A percentile compares a stretch with the other conserved stretches of the same genome.
These are phyloP conservation scores for Cordyceps cicadae DNA, from an alignment of 2,329 filamentous ascomycete species.

Conservation along the genomic window DNA sequence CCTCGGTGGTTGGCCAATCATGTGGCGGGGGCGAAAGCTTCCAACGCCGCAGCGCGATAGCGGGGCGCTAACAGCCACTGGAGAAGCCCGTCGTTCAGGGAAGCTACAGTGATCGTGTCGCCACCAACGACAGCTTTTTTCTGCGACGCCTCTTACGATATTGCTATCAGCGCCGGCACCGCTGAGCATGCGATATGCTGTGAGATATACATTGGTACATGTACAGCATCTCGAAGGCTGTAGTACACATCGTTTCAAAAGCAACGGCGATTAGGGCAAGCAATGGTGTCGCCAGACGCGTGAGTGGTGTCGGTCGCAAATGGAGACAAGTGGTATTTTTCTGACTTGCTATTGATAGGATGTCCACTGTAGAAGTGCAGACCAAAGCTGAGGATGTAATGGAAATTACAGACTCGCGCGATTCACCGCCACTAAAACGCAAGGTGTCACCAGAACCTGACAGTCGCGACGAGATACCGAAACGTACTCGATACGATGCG, in stretches of 20 bases:
- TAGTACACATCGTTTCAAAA: neutral
- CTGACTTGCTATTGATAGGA: neutral
- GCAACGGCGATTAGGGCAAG: neutral
- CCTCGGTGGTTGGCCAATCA: constrained; percentile 18
- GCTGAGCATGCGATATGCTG: neutral
- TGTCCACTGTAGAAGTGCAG: neutral
- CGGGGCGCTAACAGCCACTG: neutral
- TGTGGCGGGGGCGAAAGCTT: neutral
- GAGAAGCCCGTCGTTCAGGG: neutral
- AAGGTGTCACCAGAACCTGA: constrained; percentile 20
- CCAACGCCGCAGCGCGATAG: neutral
- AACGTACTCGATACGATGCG: constrained; percentile 19
- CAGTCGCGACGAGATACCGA: constrained; percentile 16
- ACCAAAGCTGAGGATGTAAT: neutral
- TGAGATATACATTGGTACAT: neutral
- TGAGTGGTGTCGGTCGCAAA: neutral
- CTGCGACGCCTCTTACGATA: neutral
- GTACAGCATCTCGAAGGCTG: neutral
- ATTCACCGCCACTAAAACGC: constrained; percentile 19
- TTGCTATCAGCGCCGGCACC: neutral
- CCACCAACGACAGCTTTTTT: constrained; percentile 1
- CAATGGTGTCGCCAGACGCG: constrained; percentile 2
- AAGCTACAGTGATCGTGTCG: neutral
- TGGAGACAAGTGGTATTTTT: neutral
- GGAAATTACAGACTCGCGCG: neutral